A percentile compares a stretch with the other conserved stretches of the same genome.
Evolutionary conservation across 164 flowering plant genomes (phyloP).

Genomic region (Platanus orientalis): DNA sequence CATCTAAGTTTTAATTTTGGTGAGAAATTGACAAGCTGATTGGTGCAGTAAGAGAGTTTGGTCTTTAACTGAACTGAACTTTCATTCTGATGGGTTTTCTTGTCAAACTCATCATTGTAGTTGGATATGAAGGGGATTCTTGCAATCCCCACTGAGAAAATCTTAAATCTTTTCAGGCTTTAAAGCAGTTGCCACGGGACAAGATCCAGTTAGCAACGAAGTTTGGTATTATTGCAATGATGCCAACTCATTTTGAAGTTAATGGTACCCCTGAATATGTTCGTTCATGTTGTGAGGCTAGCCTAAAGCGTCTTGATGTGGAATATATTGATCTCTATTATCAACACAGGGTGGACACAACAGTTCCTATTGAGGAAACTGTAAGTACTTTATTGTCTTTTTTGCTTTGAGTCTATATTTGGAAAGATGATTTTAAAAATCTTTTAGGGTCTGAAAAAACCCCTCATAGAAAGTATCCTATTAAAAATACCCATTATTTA

Average conservation of each 20-base stretch:
- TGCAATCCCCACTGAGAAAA: background rate
- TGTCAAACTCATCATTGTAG: background rate
- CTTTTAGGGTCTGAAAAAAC: background rate
- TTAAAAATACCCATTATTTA: too few relatives aligned
- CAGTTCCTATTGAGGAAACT: conserved; percentile 41
- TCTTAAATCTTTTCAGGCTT: conserved; percentile 28
- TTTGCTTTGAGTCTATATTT: background rate
- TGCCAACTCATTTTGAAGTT: conserved; percentile 5
- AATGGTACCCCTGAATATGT: conserved; percentile 45
- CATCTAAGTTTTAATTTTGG: background rate
- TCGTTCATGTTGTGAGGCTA: conserved; percentile 42
- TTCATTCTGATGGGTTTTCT: background rate
- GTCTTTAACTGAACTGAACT: background rate
- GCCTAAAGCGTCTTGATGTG: conserved; percentile 43
- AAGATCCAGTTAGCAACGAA: conserved; percentile 43
- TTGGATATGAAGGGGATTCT: background rate
- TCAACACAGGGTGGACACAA: conserved; percentile 38
- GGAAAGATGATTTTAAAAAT: background rate
- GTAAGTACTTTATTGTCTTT: conserved; percentile 17
- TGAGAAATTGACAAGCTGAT: background rate
- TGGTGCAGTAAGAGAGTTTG: background rate
- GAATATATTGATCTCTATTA: conserved; percentile 52
- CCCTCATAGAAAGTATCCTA: too few relatives aligned
- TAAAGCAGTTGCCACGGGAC: conserved; percentile 47
- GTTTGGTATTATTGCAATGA: conserved; percentile 26